Evolutionary conservation across 2,329 filamentous ascomycete genomes (phyloP).

Genomic region (Dothideomycetidae sp.): DNA sequence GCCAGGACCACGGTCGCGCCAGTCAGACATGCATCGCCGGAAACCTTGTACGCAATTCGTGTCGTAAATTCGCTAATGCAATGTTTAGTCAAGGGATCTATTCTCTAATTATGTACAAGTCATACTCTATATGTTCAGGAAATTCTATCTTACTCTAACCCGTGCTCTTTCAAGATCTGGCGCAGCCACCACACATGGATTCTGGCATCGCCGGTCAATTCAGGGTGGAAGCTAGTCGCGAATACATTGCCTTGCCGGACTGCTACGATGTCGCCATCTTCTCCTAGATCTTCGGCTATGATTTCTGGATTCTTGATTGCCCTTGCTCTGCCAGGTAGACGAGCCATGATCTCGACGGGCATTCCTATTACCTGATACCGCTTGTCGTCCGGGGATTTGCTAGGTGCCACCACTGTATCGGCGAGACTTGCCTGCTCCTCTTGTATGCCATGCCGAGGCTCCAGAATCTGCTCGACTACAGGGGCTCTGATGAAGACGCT

Average conservation of each 20-base stretch:
- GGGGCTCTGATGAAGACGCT: conserved; percentile 91
- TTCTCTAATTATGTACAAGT: too few species aligned
- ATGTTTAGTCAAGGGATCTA: too few species aligned
- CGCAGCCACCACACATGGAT: conserved; percentile 91
- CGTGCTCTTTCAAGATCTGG: too few species aligned
- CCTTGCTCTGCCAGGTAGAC: conserved; percentile 38
- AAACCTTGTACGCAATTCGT: too few species aligned
- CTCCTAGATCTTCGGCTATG: conserved; percentile 32
- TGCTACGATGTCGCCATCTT: conserved; percentile 66
- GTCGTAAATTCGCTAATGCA: too few species aligned
- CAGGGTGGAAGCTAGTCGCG: conserved; percentile 90
- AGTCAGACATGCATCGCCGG: too few species aligned
- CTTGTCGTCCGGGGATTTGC: conserved; percentile 31
- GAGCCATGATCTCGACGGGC: conserved; percentile 45
- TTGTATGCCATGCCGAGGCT: conserved; percentile 36
- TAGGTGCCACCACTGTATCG: conserved; percentile 44
- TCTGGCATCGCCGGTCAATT: conserved; percentile 72
- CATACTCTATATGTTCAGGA: too few species aligned
- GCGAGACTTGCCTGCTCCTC: conserved; percentile 30
- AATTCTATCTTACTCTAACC: too few species aligned
- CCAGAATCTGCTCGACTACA: conserved; percentile 71
- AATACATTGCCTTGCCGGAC: conserved; percentile 84
- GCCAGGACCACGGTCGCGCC: too few species aligned
- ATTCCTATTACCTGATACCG: conserved; percentile 20
- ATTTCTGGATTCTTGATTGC: conserved; percentile 34